Conservation (phyloP, 345 rosid species). For the Pistacia atlantica region DNA sequence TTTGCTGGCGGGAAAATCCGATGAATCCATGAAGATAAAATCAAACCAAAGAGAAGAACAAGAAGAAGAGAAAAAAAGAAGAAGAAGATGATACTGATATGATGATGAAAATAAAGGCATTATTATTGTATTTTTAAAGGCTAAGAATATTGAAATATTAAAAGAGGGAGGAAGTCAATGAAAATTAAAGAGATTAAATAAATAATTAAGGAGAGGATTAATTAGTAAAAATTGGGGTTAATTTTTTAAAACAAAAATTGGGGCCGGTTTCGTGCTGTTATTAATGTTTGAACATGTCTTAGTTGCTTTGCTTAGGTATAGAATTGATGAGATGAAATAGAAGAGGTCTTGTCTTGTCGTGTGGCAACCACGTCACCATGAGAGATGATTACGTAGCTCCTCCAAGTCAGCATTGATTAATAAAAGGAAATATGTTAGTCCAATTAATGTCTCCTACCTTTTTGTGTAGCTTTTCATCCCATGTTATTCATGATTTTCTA, state of each 20-base stretch:
- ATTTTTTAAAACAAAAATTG: background rate
- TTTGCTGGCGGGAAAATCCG: conserved; percentile 41
- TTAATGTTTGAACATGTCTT: conserved; percentile 45
- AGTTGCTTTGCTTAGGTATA: background rate
- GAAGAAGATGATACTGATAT: background rate
- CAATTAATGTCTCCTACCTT: too few species aligned
- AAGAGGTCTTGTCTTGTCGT: too few species aligned
- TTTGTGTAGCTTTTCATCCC: too few species aligned
- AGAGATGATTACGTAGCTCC: conserved; percentile 12
- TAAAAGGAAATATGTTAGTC: background rate
- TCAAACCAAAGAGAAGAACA: background rate
- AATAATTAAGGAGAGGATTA: background rate
- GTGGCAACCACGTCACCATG: conserved; percentile 14
- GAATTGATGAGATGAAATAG: too few species aligned
- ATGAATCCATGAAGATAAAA: conserved; percentile 36
- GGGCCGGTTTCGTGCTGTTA: conserved; percentile 37
- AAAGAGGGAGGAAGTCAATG: conserved; percentile 34
- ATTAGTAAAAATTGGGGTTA: too few species aligned
- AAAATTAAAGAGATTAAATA: background rate
- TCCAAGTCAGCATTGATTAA: background rate
- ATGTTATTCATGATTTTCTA: too few species aligned
- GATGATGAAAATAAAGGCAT: conserved; percentile 17
- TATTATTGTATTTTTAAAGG: conserved; percentile 15
- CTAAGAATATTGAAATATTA: conserved; percentile 2
- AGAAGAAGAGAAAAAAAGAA: too few species aligned